phyloP scores from a whole-genome alignment of 805 yeast genomes.

The Starmerella vitae region DNA sequence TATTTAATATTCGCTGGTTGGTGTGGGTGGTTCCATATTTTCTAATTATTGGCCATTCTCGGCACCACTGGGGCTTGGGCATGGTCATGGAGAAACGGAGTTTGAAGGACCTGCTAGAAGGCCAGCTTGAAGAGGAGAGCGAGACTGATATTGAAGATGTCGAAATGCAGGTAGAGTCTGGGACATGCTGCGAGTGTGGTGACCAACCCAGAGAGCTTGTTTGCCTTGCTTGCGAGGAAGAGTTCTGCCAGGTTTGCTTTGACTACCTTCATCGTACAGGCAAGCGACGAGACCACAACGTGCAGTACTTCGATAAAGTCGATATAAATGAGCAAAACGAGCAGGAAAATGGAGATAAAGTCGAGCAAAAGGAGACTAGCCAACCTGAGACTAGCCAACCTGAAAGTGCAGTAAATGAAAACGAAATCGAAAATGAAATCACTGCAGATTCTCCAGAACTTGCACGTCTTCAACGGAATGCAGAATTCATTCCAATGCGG shows the following conservation, averaged over 20 bases:
- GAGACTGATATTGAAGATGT: slow-evolving; percentile 4
- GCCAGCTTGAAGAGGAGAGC: slow-evolving; percentile 2
- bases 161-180: not conserved
- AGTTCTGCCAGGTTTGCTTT: slow-evolving; percentile 57
- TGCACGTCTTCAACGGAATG: slow-evolving; percentile 27
- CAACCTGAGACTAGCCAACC: too few relatives aligned
- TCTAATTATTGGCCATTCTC: too few relatives aligned
- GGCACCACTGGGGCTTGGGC: too few relatives aligned
- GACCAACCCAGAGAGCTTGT: slow-evolving; percentile 57
- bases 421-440: not conserved
- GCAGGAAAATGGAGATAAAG: slow-evolving; percentile 8
- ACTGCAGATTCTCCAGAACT: not conserved
- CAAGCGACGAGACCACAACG: slow-evolving; percentile 21
- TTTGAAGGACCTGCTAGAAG: slow-evolving; percentile 25
- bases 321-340: not conserved
- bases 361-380: slow-evolving; percentile 8
- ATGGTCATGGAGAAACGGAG: slow-evolving; percentile 16
- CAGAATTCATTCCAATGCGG: slow-evolving; percentile 52
- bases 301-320: slow-evolving; percentile 14
- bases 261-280: slow-evolving; percentile 60
- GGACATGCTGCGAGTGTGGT: slow-evolving; percentile 53
- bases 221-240: slow-evolving; percentile 52
- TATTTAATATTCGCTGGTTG: too few relatives aligned
- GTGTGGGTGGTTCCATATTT: too few relatives aligned
- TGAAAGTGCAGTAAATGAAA: not conserved